Evolutionary conservation across 2,329 filamentous ascomycete genomes (phyloP), one percentile per base, ranked within the genome.

Genomic region (Tricladium varicosporioides): DNA sequence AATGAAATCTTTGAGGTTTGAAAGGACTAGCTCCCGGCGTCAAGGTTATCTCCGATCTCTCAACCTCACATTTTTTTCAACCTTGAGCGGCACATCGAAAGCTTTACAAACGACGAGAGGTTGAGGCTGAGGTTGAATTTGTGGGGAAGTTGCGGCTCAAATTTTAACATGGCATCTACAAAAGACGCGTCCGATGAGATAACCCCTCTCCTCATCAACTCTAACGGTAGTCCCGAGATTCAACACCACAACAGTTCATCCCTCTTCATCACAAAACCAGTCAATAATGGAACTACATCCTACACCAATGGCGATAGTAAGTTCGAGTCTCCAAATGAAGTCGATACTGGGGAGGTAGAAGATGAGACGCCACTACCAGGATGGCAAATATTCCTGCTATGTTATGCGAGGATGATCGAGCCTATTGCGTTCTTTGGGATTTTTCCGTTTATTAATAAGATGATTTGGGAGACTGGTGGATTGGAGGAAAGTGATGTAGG

Each of bases 391-490:
- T 71, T 87, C 32, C 72, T 89, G 10, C 82, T 94, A 11, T 93
- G 89, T 75, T 89, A 85, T 69, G 85, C 86, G 1, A 83, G 89
- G 5, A 69, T 89, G 22, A 77, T 90, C 46, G 90, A 93, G 67
- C 89, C 90, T 0, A 80, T 92, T 43, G 87, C 88, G n/a, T 93
- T 91, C 75, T 93, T 92, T 75, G 84, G 80, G 69, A 91, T 93
- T 70, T 89, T 93, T 65, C 88, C 89, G 0, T 93, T 89, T 73
- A 82, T 94, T 72, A 90, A 86, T 66, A 77, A 87, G 67, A 93
- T 93, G 89, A 84, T 90, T 40, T 76, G 82, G 70, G 77, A 81
- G 56, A 87, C 85, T 57, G 88, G 88, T 9, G 67, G 77, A 10
- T 72, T 93, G 1, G 70, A 78, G 1, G 75, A 82, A 46, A 74